A percentile compares a stretch with the other conserved stretches of the same genome.
Evolutionary conservation across 2,329 filamentous ascomycete species (phyloP).

Genomic region (Dothistroma septosporum): DNA sequence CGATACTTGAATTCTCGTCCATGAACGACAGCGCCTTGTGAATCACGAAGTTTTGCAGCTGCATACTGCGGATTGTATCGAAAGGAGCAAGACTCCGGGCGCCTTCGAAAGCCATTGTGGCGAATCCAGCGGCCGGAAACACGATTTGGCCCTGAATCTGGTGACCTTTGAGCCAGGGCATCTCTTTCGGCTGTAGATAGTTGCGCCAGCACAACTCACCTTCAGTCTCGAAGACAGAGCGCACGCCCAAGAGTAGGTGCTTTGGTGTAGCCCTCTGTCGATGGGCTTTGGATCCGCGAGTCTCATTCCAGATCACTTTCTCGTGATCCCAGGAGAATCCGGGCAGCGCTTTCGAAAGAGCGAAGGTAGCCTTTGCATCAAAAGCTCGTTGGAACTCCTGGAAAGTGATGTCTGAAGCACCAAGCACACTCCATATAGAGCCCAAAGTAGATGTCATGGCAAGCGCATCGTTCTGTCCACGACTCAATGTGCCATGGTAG

Average conservation of each 20-base stretch:
- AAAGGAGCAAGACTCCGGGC: constrained; percentile 12
- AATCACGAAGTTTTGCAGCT: constrained; percentile 17
- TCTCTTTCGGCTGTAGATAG: constrained; percentile 15
- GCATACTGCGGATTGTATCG: constrained; percentile 18
- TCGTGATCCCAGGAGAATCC: constrained; percentile 19
- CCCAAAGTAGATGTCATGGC: constrained; percentile 17
- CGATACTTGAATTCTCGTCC: too few relatives aligned
- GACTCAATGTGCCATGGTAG: constrained; percentile 16
- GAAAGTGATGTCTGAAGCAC: neutral
- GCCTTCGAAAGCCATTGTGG: constrained; percentile 23
- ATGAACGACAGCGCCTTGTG: neutral
- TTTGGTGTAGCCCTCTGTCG: neutral
- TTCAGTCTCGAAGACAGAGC: too few relatives aligned
- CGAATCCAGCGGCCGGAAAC: constrained; percentile 31
- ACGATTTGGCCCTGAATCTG: constrained; percentile 30
- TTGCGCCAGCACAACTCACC: constrained; percentile 3
- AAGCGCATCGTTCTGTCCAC: constrained; percentile 22
- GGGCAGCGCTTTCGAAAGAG: constrained; percentile 13
- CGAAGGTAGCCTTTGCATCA: neutral
- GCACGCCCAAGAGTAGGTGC: constrained; percentile 5
- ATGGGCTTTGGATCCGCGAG: neutral
- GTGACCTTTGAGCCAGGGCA: constrained; percentile 36
- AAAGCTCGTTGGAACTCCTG: neutral
- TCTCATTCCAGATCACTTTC: constrained; percentile 15
- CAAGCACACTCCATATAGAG: constrained; percentile 9